Conservation (phyloP, 352 stramenopile species). For the Elongisporangium anandrum region DNA sequence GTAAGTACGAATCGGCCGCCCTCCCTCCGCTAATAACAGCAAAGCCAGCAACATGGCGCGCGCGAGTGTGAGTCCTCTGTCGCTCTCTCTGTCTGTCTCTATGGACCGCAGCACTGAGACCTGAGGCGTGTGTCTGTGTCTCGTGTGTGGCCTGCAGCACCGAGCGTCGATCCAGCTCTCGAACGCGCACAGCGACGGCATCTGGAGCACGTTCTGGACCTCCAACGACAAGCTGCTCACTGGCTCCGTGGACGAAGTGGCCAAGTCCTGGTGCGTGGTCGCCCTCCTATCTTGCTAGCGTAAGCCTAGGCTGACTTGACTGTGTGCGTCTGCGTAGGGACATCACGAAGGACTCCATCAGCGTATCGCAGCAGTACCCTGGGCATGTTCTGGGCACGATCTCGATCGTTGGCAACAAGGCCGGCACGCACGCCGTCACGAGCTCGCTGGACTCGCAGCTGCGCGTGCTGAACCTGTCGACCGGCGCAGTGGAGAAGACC, state of each 20-base stretch:
- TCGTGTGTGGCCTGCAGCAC: constrained; percentile 31
- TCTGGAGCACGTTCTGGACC: constrained; percentile 89
- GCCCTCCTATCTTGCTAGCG: background rate
- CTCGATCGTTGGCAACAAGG: constrained; percentile 79
- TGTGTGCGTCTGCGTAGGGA: constrained; percentile 25
- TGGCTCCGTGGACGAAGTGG: constrained; percentile 84
- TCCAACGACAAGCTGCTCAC: constrained; percentile 85
- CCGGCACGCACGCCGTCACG: constrained; percentile 66
- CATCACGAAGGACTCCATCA: constrained; percentile 60
- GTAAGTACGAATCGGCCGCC: constrained; percentile 4
- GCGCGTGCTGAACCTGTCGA: constrained; percentile 69
- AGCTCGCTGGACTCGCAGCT: constrained; percentile 85
- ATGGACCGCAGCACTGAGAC: background rate
- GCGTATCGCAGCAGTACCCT: constrained; percentile 77
- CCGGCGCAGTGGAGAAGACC: constrained; percentile 70
- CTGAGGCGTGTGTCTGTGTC: background rate
- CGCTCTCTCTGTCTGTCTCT: background rate
- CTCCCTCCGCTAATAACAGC: background rate
- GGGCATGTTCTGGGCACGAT: constrained; percentile 85
- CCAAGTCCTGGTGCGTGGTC: constrained; percentile 65
- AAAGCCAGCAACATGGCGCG: constrained; percentile 19
- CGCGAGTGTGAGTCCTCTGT: constrained; percentile 15
- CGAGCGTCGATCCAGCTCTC: constrained; percentile 78
- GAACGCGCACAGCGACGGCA: constrained; percentile 83
- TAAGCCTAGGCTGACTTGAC: background rate